phyloP scores from a whole-genome alignment of 1,284 basidiomycete species.

The Trametes versicolor region DNA sequence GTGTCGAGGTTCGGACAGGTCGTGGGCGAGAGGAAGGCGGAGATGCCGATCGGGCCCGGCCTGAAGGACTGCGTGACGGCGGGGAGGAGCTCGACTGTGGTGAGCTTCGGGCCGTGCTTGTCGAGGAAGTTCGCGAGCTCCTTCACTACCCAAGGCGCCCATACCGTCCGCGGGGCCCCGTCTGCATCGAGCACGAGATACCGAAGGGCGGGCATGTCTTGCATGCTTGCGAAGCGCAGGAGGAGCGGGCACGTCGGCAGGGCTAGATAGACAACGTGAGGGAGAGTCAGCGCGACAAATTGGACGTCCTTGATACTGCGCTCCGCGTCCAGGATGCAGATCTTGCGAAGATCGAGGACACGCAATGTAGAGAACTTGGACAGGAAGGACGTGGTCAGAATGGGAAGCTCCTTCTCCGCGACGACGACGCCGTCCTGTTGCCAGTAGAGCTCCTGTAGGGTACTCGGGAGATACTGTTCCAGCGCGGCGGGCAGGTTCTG shows the following conservation, averaged over 20 bases:
- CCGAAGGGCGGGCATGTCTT: conserved; percentile 33
- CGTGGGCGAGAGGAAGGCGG: conserved; percentile 52
- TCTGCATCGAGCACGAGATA: conserved; percentile 36
- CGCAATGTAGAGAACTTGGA: conserved; percentile 31
- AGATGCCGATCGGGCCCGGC: conserved; percentile 48
- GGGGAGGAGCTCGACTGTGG: conserved; percentile 52
- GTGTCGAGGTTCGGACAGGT: conserved; percentile 56
- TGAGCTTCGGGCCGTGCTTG: conserved; percentile 51
- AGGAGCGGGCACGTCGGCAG: conserved; percentile 36
- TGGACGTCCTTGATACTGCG: conserved; percentile 30
- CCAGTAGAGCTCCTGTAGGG: conserved; percentile 40
- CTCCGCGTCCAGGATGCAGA: conserved; percentile 34
- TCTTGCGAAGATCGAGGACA: conserved; percentile 38
- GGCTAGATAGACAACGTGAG: conserved; percentile 33
- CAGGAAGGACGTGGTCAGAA: conserved; percentile 30
- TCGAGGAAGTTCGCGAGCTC: conserved; percentile 50
- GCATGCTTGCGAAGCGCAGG: conserved; percentile 34
- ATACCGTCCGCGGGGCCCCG: conserved; percentile 26
- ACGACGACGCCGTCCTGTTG: conserved; percentile 35
- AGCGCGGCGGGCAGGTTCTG: conserved; percentile 34
- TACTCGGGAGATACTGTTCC: conserved; percentile 33
- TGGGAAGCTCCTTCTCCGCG: conserved; percentile 31
- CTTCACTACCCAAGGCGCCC: conserved; percentile 28
- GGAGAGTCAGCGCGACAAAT: conserved; percentile 26
- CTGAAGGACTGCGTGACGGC: conserved; percentile 46